Conservation (phyloP, 2,329 filamentous ascomycete genomes). For the Orbilia javanica region DNA sequence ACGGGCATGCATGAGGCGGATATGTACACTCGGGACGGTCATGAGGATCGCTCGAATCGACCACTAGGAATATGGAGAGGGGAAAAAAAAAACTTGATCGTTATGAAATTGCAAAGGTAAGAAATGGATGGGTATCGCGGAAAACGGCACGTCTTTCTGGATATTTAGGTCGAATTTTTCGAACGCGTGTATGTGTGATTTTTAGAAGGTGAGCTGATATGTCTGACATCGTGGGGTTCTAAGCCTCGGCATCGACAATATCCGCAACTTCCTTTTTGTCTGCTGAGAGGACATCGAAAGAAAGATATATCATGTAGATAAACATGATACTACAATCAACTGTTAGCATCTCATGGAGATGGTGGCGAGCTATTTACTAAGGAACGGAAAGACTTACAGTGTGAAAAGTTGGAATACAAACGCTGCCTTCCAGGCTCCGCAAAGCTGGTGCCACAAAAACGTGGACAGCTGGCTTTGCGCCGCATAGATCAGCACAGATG, state of each 20-base stretch:
- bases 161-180: neutral
- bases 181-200: neutral
- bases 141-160: slow-evolving; percentile 8
- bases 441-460: slow-evolving; percentile 57
- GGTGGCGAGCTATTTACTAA: too few relatives aligned
- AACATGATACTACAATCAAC: slow-evolving; percentile 29
- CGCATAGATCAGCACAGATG: slow-evolving; percentile 41
- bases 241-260: slow-evolving; percentile 49
- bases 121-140: slow-evolving; percentile 21
- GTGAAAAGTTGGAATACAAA: slow-evolving; percentile 55
- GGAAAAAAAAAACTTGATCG: neutral
- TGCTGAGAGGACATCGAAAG: slow-evolving; percentile 43
- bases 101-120: neutral
- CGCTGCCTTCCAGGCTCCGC: slow-evolving; percentile 54
- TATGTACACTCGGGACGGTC: slow-evolving; percentile 26
- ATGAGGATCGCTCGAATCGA: slow-evolving; percentile 1
- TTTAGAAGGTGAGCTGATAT: neutral
- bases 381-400: slow-evolving; percentile 28
- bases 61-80: too few relatives aligned
- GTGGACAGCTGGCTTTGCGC: slow-evolving; percentile 53
- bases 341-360: neutral
- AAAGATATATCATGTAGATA: slow-evolving; percentile 54
- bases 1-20: neutral
- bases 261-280: slow-evolving; percentile 44
- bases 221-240: slow-evolving; percentile 17